Percentiles rank a stretch among this genome's conserved stretches.
phyloP scores from a whole-genome alignment of 2,329 filamentous ascomycete genomes.

The Verticillium alfalfae region DNA sequence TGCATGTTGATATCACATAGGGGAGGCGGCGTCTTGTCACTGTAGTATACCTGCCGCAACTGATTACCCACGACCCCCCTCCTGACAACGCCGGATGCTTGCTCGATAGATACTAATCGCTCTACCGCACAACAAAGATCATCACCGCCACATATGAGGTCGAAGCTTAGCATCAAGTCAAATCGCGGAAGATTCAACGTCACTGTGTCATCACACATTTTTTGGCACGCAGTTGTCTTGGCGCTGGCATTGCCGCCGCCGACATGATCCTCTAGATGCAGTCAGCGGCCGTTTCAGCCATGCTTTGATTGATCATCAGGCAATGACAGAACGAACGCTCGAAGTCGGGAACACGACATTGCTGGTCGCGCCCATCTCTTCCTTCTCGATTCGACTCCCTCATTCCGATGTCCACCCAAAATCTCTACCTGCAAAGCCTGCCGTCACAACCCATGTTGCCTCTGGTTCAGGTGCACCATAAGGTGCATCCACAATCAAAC shows the following conservation, averaged over 20 bases:
- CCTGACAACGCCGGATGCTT: too few relatives aligned
- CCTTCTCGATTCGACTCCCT: slow-evolving; percentile 3
- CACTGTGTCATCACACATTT: background rate
- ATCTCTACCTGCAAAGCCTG: background rate
- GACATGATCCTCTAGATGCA: slow-evolving; percentile 30
- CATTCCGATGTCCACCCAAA: background rate
- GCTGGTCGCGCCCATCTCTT: background rate
- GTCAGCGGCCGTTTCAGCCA: slow-evolving; percentile 28
- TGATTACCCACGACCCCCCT: too few relatives aligned
- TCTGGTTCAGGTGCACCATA: slow-evolving; percentile 44
- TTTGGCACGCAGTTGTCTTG: slow-evolving; percentile 6
- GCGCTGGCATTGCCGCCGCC: slow-evolving; percentile 10
- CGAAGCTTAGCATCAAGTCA: too few relatives aligned
- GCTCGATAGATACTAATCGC: too few relatives aligned
- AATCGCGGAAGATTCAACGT: too few relatives aligned
- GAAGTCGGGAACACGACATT: background rate
- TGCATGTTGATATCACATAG: too few relatives aligned
- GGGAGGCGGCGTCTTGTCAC: too few relatives aligned
- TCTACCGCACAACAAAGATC: too few relatives aligned
- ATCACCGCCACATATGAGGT: too few relatives aligned
- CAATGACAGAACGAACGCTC: slow-evolving; percentile 27
- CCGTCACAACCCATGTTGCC: slow-evolving; percentile 35
- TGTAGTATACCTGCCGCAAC: too few relatives aligned
- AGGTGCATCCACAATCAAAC: slow-evolving; percentile 38
- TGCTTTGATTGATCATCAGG: slow-evolving; percentile 36